phyloP scores from a whole-genome alignment of 2,329 filamentous ascomycete species.

The Phyllosticta ampelicida region DNA sequence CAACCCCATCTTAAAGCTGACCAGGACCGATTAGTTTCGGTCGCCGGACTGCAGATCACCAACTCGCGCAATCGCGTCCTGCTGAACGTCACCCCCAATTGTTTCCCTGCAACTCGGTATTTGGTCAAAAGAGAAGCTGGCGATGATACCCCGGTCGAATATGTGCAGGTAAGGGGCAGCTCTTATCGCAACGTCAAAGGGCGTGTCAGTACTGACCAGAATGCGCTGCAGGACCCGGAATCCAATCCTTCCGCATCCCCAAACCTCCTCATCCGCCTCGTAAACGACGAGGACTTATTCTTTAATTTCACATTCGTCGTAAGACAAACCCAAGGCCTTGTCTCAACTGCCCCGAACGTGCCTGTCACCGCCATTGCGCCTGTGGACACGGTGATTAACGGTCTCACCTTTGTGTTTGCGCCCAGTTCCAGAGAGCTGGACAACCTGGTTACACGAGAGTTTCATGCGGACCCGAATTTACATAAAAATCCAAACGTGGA shows the following conservation, averaged over 20 bases:
- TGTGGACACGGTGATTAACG: constrained; percentile 68
- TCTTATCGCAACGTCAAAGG: constrained; percentile 8
- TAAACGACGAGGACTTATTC: constrained; percentile 81
- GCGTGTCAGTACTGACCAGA: constrained; percentile 7
- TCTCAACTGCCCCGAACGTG: constrained; percentile 29
- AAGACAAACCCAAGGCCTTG: constrained; percentile 39
- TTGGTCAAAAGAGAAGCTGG: constrained; percentile 58
- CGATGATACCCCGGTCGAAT: constrained; percentile 73
- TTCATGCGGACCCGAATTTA: constrained; percentile 91
- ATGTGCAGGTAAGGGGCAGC: constrained; percentile 62
- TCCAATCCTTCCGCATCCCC: constrained; percentile 38
- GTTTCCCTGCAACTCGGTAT: constrained; percentile 73
- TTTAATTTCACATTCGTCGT: constrained; percentile 91
- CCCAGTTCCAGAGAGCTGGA: constrained; percentile 80
- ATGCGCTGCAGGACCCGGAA: constrained; percentile 61
- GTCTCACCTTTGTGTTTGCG: constrained; percentile 85
- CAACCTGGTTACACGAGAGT: constrained; percentile 86
- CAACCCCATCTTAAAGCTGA: constrained; percentile 2
- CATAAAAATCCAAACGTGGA: constrained; percentile 97
- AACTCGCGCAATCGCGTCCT: constrained; percentile 69
- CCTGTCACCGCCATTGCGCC: constrained; percentile 4
- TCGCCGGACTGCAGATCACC: constrained; percentile 72
- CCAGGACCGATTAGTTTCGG: constrained; percentile 53
- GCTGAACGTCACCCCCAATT: constrained; percentile 70
- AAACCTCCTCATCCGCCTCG: constrained; percentile 74